Percentiles rank a stretch among this genome's conserved stretches.
These are phyloP conservation scores for Fusarium sororula DNA, from an alignment of 2,329 filamentous ascomycete genomes.

Conservation along the genomic window DNA sequence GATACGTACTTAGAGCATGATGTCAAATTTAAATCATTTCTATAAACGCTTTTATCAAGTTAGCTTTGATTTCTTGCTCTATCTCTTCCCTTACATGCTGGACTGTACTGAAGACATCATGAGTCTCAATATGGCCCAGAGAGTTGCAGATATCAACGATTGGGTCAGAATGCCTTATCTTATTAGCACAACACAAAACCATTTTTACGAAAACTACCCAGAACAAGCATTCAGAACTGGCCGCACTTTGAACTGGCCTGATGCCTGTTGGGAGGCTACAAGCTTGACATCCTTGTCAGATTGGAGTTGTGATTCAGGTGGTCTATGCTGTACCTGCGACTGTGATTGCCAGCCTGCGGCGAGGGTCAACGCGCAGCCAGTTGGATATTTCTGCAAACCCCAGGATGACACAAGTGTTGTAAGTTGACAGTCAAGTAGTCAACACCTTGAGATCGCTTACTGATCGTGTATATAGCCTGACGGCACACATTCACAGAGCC, in stretches of 20 bases:
- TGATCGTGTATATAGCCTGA: constrained; percentile 5
- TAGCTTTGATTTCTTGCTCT: not conserved
- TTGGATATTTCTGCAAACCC: not conserved
- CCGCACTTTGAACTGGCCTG: not conserved
- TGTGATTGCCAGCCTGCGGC: not conserved
- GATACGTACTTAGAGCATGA: not conserved
- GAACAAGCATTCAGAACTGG: not conserved
- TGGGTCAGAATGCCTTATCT: not conserved
- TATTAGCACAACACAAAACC: not conserved
- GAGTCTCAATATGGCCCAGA: constrained; percentile 8
- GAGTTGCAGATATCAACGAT: constrained; percentile 21
- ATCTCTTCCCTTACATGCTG: not conserved
- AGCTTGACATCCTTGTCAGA: constrained; percentile 5
- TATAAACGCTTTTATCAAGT: too few species aligned
- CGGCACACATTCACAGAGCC: not conserved
- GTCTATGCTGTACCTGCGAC: constrained; percentile 15
- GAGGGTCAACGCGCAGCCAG: not conserved
- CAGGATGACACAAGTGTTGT: constrained; percentile 1
- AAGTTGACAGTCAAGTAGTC: not conserved
- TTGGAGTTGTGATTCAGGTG: constrained; percentile 3
- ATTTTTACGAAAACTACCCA: not conserved
- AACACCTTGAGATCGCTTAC: not conserved
- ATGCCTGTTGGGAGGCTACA: constrained; percentile 8
- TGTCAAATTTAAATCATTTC: not conserved
- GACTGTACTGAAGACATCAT: not conserved